Evolutionary conservation across 1,284 basidiomycete genomes (phyloP), one percentile per base, ranked within the genome.

Genomic region (Sporisorium graminicola): DNA sequence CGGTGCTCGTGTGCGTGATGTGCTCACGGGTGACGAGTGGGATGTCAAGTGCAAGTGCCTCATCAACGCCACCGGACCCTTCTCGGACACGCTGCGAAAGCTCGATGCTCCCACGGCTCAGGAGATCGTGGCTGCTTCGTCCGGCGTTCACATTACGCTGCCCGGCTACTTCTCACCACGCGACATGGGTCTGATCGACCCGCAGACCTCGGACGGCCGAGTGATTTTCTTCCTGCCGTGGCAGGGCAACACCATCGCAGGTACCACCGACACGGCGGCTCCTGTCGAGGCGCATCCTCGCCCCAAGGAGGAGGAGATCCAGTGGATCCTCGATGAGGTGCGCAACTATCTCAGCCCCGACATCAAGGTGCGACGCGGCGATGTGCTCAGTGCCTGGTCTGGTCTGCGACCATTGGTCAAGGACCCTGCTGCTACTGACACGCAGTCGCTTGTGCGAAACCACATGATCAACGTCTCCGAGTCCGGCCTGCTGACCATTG

Each of bases 201-300:
- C 96, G 0, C 89, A 93, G 12, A 98, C 96, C 9, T 95, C 93
- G 0, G 96, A 99, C 80, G 96, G 96, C 0, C 92, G 96, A 50
- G 95, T 99, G 68, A 96, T 98, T 85, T 99, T 98, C 90, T 98
- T 98, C 90, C 90, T 99, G 22, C 96, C 96, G 0, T 99, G 96
- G 96, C 93, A 98, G 87, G 96, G 96, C 24, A 94, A 93, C 87
- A 95, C 95, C 53, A 96, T 99, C 74, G 96, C 96, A 3, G 96
- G 95, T 27, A 98, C 96, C 7, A 99, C 96, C 22, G 96, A 99
- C 86, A 90, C 93, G 0, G 92, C 94, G 0, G 91, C 92, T 0
- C 86, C 87, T 3, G 93, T 98, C 63, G 89, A 90, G 59, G 89
- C 91, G 54, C 91, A 96, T 81, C 95, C 96, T 5, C 88, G 90